phyloP scores from a whole-genome alignment of 805 yeast genomes.

The Saccharomycopsis javanensis region DNA sequence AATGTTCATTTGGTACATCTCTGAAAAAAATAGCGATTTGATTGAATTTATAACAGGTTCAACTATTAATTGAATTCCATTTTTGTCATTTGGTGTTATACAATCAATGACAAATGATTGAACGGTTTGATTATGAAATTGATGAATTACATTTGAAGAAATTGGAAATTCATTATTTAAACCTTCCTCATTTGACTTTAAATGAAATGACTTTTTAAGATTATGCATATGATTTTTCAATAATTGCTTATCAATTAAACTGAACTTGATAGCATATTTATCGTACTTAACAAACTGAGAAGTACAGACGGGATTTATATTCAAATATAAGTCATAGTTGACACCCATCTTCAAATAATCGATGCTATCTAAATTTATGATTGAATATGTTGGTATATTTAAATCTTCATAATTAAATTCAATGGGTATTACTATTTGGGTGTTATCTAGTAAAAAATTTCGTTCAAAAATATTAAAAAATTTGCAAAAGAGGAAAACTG shows the following conservation, averaged over 20 bases:
- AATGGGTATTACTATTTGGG: slow-evolving; percentile 10
- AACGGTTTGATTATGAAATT: not conserved
- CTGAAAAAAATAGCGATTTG: not conserved
- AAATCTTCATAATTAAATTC: slow-evolving; percentile 12
- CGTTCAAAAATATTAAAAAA: slow-evolving; percentile 3
- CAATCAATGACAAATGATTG: not conserved
- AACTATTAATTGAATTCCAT: not conserved
- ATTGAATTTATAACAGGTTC: not conserved
- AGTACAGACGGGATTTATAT: slow-evolving; percentile 1
- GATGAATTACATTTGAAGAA: not conserved
- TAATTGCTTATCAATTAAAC: not conserved
- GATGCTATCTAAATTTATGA: not conserved
- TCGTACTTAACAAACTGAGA: not conserved
- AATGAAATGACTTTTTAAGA: not conserved
- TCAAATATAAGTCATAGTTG: slow-evolving; percentile 9
- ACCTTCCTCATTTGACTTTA: not conserved
- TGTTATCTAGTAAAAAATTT: not conserved
- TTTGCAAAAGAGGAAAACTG: slow-evolving; percentile 12
- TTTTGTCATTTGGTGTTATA: not conserved
- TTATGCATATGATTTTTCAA: not conserved
- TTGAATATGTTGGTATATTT: slow-evolving; percentile 5
- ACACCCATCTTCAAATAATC: slow-evolving; percentile 1
- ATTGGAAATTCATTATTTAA: not conserved
- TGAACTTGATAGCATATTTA: not conserved
- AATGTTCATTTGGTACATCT: not conserved